Evolutionary conservation across 148 eudicot species (phyloP).

Genomic region (Persicaria tinctoria): DNA sequence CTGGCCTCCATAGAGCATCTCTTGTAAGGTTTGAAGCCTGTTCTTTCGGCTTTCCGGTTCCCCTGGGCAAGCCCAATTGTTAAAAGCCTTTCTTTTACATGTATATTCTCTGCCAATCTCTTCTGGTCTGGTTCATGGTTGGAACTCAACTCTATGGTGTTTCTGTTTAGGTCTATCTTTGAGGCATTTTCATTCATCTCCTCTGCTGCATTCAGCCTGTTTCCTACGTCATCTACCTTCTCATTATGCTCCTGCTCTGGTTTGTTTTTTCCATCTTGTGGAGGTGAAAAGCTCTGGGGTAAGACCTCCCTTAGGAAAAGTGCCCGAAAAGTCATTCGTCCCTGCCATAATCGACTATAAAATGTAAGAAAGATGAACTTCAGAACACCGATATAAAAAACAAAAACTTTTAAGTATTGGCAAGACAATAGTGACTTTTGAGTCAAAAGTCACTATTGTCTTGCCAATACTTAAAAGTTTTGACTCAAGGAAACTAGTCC

Average conservation of each 20-base stretch:
- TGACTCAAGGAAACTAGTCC: not conserved
- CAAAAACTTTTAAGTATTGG: not conserved
- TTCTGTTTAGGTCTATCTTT: slow-evolving; percentile 46
- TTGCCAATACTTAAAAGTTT: not conserved
- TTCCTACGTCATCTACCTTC: slow-evolving; percentile 18
- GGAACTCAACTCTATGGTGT: slow-evolving; percentile 31
- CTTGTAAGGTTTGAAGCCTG: slow-evolving; percentile 95
- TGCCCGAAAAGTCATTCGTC: slow-evolving; percentile 76
- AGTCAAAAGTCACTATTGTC: not conserved
- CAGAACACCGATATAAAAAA: not conserved
- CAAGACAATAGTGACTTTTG: not conserved
- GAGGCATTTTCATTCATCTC: slow-evolving; percentile 26
- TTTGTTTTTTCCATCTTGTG: slow-evolving; percentile 24
- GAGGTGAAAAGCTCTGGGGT: slow-evolving; percentile 89
- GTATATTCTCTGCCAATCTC: slow-evolving; percentile 17
- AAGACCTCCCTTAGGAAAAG: slow-evolving; percentile 69
- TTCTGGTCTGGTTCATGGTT: slow-evolving; percentile 22
- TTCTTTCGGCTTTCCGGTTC: slow-evolving; percentile 48
- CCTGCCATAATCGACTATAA: slow-evolving; percentile 36
- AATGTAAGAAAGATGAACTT: not conserved
- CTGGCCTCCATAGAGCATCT: slow-evolving; percentile 82
- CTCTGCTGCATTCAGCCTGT: slow-evolving; percentile 15
- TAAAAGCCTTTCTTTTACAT: slow-evolving; percentile 27
- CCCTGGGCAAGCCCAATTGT: slow-evolving; percentile 36
- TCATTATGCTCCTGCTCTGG: slow-evolving; percentile 13